These are phyloP conservation scores for Blepharisma undulans DNA, from an alignment of 169 alveolate genomes.

Conservation along the genomic window DNA sequence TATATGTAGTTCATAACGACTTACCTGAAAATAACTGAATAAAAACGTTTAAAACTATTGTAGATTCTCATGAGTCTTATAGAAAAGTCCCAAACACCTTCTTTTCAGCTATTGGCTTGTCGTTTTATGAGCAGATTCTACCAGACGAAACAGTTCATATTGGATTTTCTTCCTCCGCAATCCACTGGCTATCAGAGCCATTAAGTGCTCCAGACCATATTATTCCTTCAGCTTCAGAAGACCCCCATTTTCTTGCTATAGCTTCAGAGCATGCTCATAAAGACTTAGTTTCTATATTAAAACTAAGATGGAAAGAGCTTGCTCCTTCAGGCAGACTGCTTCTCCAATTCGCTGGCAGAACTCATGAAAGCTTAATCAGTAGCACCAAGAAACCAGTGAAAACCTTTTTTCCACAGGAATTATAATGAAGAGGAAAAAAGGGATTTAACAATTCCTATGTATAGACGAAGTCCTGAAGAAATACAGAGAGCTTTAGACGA, in stretches of 20 bases:
- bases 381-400: not conserved
- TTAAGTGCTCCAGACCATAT: not conserved
- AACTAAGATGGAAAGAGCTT: not conserved
- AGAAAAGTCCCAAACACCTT: not conserved
- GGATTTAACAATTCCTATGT: not conserved
- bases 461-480: not conserved
- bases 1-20: not conserved
- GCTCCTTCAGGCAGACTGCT: not conserved
- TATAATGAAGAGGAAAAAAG: not conserved
- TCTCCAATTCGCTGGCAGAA: not conserved
- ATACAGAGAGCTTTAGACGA: not conserved
- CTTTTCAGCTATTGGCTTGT: not conserved
- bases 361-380: not conserved
- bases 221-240: not conserved
- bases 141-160: not conserved
- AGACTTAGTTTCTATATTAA: not conserved
- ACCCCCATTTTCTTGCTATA: not conserved
- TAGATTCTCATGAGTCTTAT: not conserved
- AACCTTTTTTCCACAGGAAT: not conserved
- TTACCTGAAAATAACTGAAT: conserved; percentile 7
- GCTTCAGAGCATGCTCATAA: not conserved
- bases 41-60: not conserved
- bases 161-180: not conserved
- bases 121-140: not conserved
- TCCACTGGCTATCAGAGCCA: conserved; percentile 7